phyloP scores from a whole-genome alignment of 768 basidiomycete genomes.

The Kwoniella sp. region DNA sequence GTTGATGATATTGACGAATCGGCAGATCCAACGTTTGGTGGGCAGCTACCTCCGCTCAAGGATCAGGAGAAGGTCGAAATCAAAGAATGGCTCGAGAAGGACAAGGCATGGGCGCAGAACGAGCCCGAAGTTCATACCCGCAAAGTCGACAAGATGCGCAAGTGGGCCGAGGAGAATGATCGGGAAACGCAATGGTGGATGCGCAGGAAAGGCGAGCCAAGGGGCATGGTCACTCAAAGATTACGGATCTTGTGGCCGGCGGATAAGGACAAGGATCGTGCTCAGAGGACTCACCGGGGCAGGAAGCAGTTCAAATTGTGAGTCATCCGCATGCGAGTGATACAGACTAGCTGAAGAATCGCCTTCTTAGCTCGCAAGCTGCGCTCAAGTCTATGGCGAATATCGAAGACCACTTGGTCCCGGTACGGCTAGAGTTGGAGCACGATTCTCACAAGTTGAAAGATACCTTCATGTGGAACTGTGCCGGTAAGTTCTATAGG shows the following conservation, averaged over 20 bases:
- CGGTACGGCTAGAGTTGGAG: slow-evolving; percentile 93
- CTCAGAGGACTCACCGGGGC: slow-evolving; percentile 53
- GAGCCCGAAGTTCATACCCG: slow-evolving; percentile 55
- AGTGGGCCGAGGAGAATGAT: slow-evolving; percentile 66
- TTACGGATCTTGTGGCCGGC: slow-evolving; percentile 61
- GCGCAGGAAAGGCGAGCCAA: slow-evolving; percentile 47
- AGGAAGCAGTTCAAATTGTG: slow-evolving; percentile 67
- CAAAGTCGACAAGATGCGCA: slow-evolving; percentile 53
- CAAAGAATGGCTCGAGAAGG: slow-evolving; percentile 62
- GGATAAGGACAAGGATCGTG: slow-evolving; percentile 52
- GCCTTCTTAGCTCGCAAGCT: slow-evolving; percentile 26
- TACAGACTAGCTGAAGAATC: not conserved
- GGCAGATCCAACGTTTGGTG: slow-evolving; percentile 53
- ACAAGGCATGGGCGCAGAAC: slow-evolving; percentile 53
- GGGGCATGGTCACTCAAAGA: slow-evolving; percentile 47
- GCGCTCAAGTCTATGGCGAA: slow-evolving; percentile 49
- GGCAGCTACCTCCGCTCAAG: slow-evolving; percentile 54
- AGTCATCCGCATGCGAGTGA: slow-evolving; percentile 50
- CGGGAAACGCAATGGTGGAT: slow-evolving; percentile 53
- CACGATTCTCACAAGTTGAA: slow-evolving; percentile 89
- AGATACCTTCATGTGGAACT: slow-evolving; percentile 96
- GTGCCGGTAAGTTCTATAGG: slow-evolving; percentile 66
- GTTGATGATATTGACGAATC: slow-evolving; percentile 55
- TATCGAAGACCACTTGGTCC: slow-evolving; percentile 71
- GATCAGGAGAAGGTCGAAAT: slow-evolving; percentile 57